Evolutionary conservation across 2,329 filamentous ascomycete genomes (phyloP), one percentile per base, ranked within the genome.

Genomic region (Graphium sp.): DNA sequence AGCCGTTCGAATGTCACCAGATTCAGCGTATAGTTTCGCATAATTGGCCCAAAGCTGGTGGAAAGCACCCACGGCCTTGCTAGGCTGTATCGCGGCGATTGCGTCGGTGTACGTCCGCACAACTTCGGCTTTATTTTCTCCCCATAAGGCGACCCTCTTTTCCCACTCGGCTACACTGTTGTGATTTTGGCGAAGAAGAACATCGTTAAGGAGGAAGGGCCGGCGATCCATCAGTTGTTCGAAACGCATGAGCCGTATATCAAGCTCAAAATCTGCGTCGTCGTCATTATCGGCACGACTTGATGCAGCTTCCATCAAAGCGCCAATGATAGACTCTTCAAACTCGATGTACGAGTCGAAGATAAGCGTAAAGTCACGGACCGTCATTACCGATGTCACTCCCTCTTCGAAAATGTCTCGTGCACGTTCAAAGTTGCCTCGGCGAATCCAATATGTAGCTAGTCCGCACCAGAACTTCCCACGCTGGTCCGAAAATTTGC

Each of bases 281-380:
- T 87, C 74, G 42, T 95, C 77, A 43, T 84, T 80, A 29, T 83
- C 76, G n/a, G 82, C 74, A 24, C 85, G 75, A 27, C 58, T 55
- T 6, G 83, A 78, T 2, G 85, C 85, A 30, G 80, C 68, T 41
- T 95, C 85, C 74, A 98, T 91, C 41, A 95, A 62, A 26, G 76
- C 76, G 10, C 81, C 77, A 37, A 95, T 93, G 39, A 95, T 77
- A 0, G 85, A 87, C 54, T 98, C 91, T 50, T 98, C 89, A 36
- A 94, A 94, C 51, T 98, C 89, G 18, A 81, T 76, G 45, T 95
- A 98, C 0, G 85, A 80, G 50, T 98, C 89, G 42, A 98, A 98
- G 25, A 95, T 77, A 31, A 95, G 69, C 1, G 85, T 91, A 46
- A 98, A 98, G 53, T 98, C 89, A 32, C 89, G 76, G 24, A 98